These are phyloP conservation scores for Phytophthora tentaculata DNA, from an alignment of 352 stramenopile genomes.

Conservation along the genomic window DNA sequence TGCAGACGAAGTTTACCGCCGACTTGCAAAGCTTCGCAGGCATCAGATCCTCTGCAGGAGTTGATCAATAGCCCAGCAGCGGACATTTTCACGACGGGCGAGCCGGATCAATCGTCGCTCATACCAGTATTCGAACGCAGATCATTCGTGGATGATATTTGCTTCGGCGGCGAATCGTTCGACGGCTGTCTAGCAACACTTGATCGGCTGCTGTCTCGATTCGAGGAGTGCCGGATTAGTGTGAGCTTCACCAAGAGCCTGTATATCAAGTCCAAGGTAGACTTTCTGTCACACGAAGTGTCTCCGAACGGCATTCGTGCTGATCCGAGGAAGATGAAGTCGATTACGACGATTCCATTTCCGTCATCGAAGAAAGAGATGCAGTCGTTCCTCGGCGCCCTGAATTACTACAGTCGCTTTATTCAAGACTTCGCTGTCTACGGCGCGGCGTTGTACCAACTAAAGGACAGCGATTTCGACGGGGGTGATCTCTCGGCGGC, in stretches of 20 bases:
- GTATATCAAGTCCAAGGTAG: background rate
- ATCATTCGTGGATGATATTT: background rate
- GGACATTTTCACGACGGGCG: background rate
- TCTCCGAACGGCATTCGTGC: background rate
- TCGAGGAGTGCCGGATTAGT: background rate
- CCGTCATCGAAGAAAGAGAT: background rate
- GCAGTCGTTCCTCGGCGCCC: background rate
- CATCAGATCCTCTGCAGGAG: too few species aligned
- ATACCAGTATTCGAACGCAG: background rate
- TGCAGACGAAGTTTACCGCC: too few species aligned
- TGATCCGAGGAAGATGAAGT: background rate
- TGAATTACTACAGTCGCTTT: background rate
- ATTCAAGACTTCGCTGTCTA: background rate
- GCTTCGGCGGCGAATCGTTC: background rate
- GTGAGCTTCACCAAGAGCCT: too few species aligned
- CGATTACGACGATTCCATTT: background rate
- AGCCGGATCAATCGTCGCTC: background rate
- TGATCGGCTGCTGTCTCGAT: background rate
- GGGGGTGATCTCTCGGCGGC: too few species aligned
- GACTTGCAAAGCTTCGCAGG: too few species aligned
- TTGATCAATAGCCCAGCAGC: background rate
- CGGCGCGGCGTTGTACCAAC: conserved; percentile 16
- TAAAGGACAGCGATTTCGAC: conserved; percentile 12
- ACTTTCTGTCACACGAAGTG: background rate
- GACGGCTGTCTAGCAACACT: background rate